Conservation (phyloP, 331 rosid species). For the Rosa hybrid region DNA sequence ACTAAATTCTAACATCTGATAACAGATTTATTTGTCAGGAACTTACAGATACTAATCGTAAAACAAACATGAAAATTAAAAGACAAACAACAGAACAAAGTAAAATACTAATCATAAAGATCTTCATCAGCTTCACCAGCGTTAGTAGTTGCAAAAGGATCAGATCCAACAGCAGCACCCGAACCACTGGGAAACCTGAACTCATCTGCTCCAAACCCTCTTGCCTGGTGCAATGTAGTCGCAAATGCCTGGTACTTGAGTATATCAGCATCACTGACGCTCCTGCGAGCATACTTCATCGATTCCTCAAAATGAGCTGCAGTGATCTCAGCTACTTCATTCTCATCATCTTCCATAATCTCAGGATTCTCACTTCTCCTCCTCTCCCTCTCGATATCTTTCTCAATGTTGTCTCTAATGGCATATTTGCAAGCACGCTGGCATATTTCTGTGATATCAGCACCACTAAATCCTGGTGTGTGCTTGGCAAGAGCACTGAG, state of each 20-base stretch:
- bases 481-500: neutral
- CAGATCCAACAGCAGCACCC: neutral
- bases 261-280: slow-evolving; percentile 3
- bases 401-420: slow-evolving; percentile 22
- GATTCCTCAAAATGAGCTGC: slow-evolving; percentile 23
- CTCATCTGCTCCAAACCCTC: neutral
- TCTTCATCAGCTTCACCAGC: neutral
- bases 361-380: neutral
- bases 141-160: neutral
- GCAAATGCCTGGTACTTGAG: neutral
- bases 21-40: too few species aligned
- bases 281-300: slow-evolving; percentile 14
- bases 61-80: too few species aligned
- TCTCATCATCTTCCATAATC: neutral
- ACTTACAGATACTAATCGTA: too few species aligned
- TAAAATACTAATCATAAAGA: neutral
- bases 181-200: neutral
- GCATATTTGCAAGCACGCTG: slow-evolving; percentile 14
- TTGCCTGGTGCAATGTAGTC: neutral
- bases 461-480: slow-evolving; percentile 17
- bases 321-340: neutral
- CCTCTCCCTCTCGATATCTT: slow-evolving; percentile 1
- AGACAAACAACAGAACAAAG: neutral
- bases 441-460: slow-evolving; percentile 11
- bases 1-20: too few species aligned